These are phyloP conservation scores for Trichocladium uniseriatum DNA, from an alignment of 495 filamentous ascomycete genomes.

Conservation along the genomic window DNA sequence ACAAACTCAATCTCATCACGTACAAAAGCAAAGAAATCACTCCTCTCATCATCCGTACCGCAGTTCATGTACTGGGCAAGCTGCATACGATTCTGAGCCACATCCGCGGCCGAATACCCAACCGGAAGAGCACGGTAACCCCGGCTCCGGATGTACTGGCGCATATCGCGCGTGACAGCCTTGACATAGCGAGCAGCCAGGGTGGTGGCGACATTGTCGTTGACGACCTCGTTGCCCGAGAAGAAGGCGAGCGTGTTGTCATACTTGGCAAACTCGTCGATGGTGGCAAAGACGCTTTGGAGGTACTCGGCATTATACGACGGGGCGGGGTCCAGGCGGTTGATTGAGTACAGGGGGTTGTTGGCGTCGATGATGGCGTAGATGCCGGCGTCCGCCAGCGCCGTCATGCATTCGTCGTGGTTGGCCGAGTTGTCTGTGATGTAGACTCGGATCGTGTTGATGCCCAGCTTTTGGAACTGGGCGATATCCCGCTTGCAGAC, in stretches of 20 bases:
- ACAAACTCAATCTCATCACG: constrained; percentile 7
- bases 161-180: constrained; percentile 86
- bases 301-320: constrained; percentile 91
- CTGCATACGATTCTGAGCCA: constrained; percentile 76
- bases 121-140: constrained; percentile 75
- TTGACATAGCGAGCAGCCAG: constrained; percentile 78
- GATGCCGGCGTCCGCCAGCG: constrained; percentile 75
- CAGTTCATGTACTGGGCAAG: constrained; percentile 94
- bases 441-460: constrained; percentile 92
- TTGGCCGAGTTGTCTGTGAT: constrained; percentile 78
- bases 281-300: constrained; percentile 85
- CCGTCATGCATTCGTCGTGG: constrained; percentile 78
- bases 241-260: constrained; percentile 90
- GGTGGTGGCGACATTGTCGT: constrained; percentile 62
- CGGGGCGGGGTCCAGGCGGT: constrained; percentile 58
- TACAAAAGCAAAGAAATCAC: constrained; percentile 88
- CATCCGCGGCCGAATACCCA: constrained; percentile 87
- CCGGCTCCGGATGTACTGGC: constrained; percentile 68
- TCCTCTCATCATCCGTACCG: constrained; percentile 72
- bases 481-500: constrained; percentile 75
- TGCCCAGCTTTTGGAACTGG: constrained; percentile 72
- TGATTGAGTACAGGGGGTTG: constrained; percentile 60
- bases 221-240: constrained; percentile 95
- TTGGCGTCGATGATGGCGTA: constrained; percentile 79
- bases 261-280: constrained; percentile 82